phyloP scores from a whole-genome alignment of 306 rosid genomes.

The Prosopis cineraria region DNA sequence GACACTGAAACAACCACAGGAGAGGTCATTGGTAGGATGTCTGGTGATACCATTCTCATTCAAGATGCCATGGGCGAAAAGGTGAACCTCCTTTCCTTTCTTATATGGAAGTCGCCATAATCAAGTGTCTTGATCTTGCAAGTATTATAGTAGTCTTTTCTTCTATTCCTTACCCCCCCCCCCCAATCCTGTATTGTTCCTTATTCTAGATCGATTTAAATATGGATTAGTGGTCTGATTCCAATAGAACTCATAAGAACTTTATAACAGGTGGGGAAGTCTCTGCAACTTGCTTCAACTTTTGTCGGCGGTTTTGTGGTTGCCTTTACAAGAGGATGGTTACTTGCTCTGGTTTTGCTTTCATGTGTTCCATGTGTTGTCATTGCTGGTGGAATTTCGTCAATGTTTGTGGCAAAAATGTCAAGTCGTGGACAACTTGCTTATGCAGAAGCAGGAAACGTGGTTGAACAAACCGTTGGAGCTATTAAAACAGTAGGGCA shows the following conservation, averaged over 20 bases:
- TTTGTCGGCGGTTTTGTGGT: constrained; percentile 74
- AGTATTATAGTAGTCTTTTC: background rate
- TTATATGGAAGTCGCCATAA: background rate
- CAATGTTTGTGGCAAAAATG: constrained; percentile 56
- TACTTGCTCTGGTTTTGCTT: constrained; percentile 61
- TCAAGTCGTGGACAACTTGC: constrained; percentile 78
- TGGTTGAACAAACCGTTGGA: constrained; percentile 85
- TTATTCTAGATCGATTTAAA: background rate
- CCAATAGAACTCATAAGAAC: background rate
- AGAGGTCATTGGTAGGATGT: constrained; percentile 87
- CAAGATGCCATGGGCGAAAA: constrained; percentile 96
- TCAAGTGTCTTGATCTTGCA: background rate
- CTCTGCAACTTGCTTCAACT: constrained; percentile 66
- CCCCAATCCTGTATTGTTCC: background rate
- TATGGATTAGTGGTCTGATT: background rate
- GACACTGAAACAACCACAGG: constrained; percentile 85
- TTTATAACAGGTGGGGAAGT: constrained; percentile 78
- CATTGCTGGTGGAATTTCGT: constrained; percentile 49
- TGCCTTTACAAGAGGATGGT: constrained; percentile 77
- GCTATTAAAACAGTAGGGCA: constrained; percentile 81
- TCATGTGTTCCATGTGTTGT: constrained; percentile 64
- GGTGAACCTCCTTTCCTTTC: constrained; percentile 38
- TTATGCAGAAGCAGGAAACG: constrained; percentile 85
- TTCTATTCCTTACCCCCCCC: background rate
- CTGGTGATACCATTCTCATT: constrained; percentile 91